Conservation (phyloP, 1,284 basidiomycete species). For the Xerocomus nothofagi region DNA sequence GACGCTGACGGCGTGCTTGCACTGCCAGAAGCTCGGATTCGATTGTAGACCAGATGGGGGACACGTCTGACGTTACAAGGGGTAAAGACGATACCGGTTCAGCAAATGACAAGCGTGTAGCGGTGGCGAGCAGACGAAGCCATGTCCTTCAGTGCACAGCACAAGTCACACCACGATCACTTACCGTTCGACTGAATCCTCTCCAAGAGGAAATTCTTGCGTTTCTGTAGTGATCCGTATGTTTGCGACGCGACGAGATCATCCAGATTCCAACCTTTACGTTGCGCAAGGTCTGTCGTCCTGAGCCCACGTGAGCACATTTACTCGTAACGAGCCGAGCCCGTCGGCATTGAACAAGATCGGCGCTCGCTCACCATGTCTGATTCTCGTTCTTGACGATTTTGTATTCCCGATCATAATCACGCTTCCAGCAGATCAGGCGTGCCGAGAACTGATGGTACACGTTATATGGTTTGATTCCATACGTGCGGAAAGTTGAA, state of each 20-base stretch:
- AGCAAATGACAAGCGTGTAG: not conserved
- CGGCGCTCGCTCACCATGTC: constrained; percentile 28
- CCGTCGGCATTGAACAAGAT: not conserved
- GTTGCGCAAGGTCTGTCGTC: constrained; percentile 32
- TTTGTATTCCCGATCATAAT: constrained; percentile 18
- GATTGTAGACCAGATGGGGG: constrained; percentile 21
- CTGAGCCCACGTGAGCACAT: constrained; percentile 27
- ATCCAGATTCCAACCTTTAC: constrained; percentile 40
- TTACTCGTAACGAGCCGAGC: not conserved
- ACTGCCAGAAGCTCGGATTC: constrained; percentile 36
- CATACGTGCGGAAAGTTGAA: not conserved
- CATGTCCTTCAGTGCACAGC: not conserved
- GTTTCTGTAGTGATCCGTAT: constrained; percentile 38
- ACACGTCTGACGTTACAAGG: constrained; percentile 29
- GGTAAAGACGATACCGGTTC: not conserved
- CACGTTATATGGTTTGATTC: not conserved
- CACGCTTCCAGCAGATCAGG: constrained; percentile 37
- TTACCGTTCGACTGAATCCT: constrained; percentile 35
- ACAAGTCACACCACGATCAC: constrained; percentile 2
- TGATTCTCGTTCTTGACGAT: constrained; percentile 31
- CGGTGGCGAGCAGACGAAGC: not conserved
- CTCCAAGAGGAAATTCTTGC: constrained; percentile 39
- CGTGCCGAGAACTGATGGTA: constrained; percentile 35
- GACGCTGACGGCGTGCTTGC: constrained; percentile 27
- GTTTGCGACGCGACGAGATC: constrained; percentile 40